A percentile compares a stretch with the other conserved stretches of the same genome.
These are phyloP conservation scores for Botryotinia globosa DNA, from an alignment of 2,329 filamentous ascomycete species.

Conservation along the genomic window DNA sequence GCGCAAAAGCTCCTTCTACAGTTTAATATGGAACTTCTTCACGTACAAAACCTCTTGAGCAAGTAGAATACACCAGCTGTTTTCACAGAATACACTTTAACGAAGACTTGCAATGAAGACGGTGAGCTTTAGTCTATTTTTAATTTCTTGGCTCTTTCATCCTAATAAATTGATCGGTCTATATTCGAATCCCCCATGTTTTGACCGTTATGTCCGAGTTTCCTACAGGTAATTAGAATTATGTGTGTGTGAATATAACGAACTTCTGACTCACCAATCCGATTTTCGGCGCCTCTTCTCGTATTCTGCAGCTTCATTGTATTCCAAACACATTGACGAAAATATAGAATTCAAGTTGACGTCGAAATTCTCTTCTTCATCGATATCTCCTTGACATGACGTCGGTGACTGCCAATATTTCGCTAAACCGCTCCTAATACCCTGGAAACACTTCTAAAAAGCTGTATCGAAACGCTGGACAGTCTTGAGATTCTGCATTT, in stretches of 20 bases:
- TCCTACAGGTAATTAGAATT: not conserved
- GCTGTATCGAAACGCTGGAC: no score
- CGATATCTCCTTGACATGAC: not conserved
- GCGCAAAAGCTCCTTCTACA: not conserved
- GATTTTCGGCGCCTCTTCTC: not conserved
- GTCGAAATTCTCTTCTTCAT: not conserved
- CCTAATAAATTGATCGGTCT: not conserved
- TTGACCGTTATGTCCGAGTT: not conserved
- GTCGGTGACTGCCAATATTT: no score
- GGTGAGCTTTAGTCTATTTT: not conserved
- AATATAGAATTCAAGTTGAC: not conserved
- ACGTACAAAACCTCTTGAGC: not conserved
- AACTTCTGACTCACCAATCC: not conserved
- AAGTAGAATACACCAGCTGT: not conserved
- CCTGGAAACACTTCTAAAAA: not conserved
- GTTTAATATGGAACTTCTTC: not conserved
- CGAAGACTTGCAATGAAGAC: not conserved
- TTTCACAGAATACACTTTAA: not conserved
- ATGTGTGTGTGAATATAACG: not conserved
- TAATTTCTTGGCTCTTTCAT: not conserved
- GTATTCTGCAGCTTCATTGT: not conserved
- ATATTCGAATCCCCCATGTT: not conserved
- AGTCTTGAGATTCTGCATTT: not conserved
- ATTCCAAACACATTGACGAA: not conserved
- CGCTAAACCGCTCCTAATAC: no score